Evolutionary conservation across 1,139 yeast species (phyloP).

Genomic region (Geotrichum cucujoidarum): DNA sequence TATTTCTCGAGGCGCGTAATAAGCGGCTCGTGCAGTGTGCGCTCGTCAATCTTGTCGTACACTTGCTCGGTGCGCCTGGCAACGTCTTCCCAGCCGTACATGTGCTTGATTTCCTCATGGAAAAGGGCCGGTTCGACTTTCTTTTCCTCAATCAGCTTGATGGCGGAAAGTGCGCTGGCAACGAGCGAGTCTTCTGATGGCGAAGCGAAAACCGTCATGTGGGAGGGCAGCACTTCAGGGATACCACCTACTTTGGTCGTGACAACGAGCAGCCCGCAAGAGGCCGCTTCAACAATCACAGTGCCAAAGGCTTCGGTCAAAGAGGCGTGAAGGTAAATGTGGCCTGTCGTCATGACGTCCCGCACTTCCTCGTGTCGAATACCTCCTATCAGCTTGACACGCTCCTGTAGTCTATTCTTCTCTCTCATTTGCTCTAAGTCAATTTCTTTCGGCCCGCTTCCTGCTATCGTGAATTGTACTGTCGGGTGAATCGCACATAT

Average conservation of each 20-base stretch:
- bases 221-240: conserved; percentile 89
- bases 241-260: conserved; percentile 97
- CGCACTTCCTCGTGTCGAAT: conserved; percentile 90
- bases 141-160: conserved; percentile 51
- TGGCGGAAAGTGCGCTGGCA: conserved; percentile 62
- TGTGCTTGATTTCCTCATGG: conserved; percentile 68
- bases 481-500: conserved; percentile 62
- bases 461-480: conserved; percentile 82
- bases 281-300: conserved; percentile 94
- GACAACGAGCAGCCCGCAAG: conserved; percentile 89
- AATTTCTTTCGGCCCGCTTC: conserved; percentile 93
- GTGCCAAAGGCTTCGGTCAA: conserved; percentile 98
- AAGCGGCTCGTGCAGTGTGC: conserved; percentile 47
- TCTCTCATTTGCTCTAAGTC: conserved; percentile 96
- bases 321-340: conserved; percentile 89
- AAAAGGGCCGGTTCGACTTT: conserved; percentile 67
- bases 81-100: conserved; percentile 93
- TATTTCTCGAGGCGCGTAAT: conserved; percentile 52
- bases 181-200: conserved; percentile 81
- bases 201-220: conserved; percentile 89
- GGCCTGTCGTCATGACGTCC: conserved; percentile 89
- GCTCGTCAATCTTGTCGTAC: conserved; percentile 50
- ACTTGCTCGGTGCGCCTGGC: conserved; percentile 83
- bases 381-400: conserved; percentile 81
- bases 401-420: conserved; percentile 73